Evolutionary conservation across 352 stramenopile genomes (phyloP).

Genomic region (Thalassiosira delicatula): DNA sequence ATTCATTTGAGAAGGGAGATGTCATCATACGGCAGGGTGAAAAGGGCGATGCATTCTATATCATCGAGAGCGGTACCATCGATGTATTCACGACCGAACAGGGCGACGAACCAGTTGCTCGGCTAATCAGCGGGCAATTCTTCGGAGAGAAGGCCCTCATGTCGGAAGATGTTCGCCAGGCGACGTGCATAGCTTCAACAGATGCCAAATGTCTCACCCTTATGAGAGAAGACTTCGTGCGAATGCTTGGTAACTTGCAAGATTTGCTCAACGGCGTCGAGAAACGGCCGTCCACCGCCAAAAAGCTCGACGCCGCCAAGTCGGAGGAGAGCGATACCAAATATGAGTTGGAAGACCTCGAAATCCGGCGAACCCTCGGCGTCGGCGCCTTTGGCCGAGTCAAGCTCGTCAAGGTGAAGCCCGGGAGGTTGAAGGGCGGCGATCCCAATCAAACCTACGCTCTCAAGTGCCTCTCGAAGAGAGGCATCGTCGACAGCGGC

Average conservation of each 20-base stretch:
- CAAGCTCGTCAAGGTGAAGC: conserved; percentile 87
- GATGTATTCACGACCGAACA: conserved; percentile 66
- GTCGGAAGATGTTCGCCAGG: conserved; percentile 90
- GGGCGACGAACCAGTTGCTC: conserved; percentile 66
- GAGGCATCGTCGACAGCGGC: conserved; percentile 91
- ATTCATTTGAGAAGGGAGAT: conserved; percentile 54
- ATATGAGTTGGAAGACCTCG: conserved; percentile 86
- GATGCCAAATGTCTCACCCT: conserved; percentile 85
- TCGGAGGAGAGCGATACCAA: background rate
- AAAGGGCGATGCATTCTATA: conserved; percentile 77
- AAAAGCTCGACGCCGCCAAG: conserved; percentile 14
- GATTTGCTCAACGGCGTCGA: conserved; percentile 60
- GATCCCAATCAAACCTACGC: conserved; percentile 82
- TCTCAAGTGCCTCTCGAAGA: conserved; percentile 93
- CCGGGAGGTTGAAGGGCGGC: conserved; percentile 34
- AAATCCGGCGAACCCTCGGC: conserved; percentile 92
- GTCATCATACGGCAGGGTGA: conserved; percentile 74
- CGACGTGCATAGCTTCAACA: conserved; percentile 89
- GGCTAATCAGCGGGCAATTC: conserved; percentile 88
- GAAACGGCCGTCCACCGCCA: conserved; percentile 12
- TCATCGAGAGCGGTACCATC: conserved; percentile 75
- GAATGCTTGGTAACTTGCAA: conserved; percentile 90
- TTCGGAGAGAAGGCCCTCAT: conserved; percentile 94
- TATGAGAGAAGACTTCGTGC: conserved; percentile 93
- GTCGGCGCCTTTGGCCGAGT: conserved; percentile 90